Evolutionary conservation across 2,329 filamentous ascomycete genomes (phyloP).

Genomic region (Fusarium austroafricanum): DNA sequence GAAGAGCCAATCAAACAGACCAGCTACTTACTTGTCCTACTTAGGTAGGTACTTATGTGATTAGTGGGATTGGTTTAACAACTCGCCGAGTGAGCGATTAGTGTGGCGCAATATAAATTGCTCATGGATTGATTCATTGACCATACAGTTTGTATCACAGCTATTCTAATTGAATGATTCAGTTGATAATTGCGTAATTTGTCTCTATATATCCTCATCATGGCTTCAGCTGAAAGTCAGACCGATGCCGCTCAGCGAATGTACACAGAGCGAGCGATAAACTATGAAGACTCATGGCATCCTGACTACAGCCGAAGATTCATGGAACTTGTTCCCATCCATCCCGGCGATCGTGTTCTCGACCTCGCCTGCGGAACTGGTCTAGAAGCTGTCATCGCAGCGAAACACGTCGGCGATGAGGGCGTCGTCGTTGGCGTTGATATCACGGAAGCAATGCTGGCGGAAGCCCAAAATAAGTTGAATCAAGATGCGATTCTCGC

Average conservation of each 20-base stretch:
- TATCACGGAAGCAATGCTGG: constrained; percentile 49
- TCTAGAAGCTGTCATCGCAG: constrained; percentile 48
- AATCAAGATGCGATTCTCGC: constrained; percentile 25
- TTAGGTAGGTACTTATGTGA: no score
- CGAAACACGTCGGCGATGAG: constrained; percentile 40
- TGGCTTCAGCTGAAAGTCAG: constrained; percentile 22
- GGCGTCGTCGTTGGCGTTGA: constrained; percentile 50
- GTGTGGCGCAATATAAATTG: not conserved
- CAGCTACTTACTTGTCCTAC: not conserved
- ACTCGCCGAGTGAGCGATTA: not conserved
- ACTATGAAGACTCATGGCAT: constrained; percentile 52
- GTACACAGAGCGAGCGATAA: constrained; percentile 48
- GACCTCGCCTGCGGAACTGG: constrained; percentile 53
- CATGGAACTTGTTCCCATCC: constrained; percentile 42
- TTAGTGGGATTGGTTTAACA: not conserved
- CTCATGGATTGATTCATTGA: not conserved
- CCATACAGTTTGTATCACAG: not conserved
- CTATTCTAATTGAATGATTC: not conserved
- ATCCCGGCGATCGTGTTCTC: constrained; percentile 46
- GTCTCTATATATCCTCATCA: not conserved
- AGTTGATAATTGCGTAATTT: not conserved
- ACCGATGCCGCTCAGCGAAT: constrained; percentile 43
- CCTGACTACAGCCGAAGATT: constrained; percentile 49
- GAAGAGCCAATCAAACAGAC: constrained; percentile 8
- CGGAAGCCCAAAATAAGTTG: constrained; percentile 42